phyloP scores from a whole-genome alignment of 148 eudicot species.

The Silene uniflora region DNA sequence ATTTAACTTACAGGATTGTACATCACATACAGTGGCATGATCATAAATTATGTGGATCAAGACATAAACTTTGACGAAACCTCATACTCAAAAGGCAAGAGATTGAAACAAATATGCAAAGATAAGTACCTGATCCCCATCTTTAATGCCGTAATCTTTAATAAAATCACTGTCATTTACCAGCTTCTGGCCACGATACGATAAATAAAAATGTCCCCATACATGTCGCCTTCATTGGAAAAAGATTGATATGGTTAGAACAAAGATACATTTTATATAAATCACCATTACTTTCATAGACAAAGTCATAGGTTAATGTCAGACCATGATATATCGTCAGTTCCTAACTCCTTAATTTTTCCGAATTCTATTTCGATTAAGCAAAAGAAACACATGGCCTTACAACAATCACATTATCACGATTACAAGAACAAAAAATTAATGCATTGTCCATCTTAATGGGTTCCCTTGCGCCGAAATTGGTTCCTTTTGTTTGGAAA shows the following conservation, averaged over 20 bases:
- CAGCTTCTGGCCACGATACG: slow-evolving; percentile 65
- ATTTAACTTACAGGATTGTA: not conserved
- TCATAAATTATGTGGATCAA: not conserved
- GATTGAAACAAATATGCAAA: not conserved
- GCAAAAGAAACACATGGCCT: too few species aligned
- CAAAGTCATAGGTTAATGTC: not conserved
- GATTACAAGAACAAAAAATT: too few species aligned
- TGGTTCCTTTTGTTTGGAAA: too few species aligned
- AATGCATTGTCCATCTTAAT: too few species aligned
- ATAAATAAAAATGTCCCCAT: slow-evolving; percentile 88
- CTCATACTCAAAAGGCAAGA: not conserved
- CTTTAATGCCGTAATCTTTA: slow-evolving; percentile 48
- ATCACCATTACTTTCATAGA: not conserved
- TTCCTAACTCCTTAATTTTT: too few species aligned
- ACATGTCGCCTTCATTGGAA: slow-evolving; percentile 57
- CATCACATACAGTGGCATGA: not conserved
- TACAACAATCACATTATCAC: too few species aligned
- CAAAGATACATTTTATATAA: not conserved
- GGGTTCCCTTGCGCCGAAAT: too few species aligned
- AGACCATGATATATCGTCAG: slow-evolving; percentile 72
- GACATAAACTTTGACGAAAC: not conserved
- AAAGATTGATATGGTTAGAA: not conserved
- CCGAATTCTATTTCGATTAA: too few species aligned
- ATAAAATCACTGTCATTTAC: slow-evolving; percentile 42
- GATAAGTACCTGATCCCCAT: slow-evolving; percentile 69